These are phyloP conservation scores for Clathrospora elynae DNA, from an alignment of 2,329 filamentous ascomycete genomes.

Conservation along the genomic window DNA sequence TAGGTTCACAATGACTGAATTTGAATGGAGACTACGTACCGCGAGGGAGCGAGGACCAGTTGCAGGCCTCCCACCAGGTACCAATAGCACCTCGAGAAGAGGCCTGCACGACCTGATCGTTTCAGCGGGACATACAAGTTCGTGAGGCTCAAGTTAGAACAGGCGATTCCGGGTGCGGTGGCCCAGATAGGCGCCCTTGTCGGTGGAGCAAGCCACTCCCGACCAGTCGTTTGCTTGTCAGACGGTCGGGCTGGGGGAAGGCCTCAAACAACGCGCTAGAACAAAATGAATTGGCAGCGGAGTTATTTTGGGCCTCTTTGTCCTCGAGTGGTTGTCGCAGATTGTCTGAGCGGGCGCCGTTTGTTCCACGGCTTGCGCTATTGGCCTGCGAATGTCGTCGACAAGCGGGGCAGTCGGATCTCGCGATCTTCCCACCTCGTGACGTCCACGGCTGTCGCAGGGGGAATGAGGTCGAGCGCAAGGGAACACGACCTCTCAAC, in stretches of 20 bases:
- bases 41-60: conserved; percentile 48
- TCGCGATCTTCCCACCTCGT: conserved; percentile 30
- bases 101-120: conserved; percentile 48
- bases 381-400: conserved; percentile 33
- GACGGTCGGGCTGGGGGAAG: conserved; percentile 42
- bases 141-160: conserved; percentile 51
- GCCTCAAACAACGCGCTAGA: conserved; percentile 44
- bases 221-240: conserved; percentile 48
- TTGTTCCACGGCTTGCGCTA: conserved; percentile 47
- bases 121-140: conserved; percentile 50
- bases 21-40: conserved; percentile 46
- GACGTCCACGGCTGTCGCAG: conserved; percentile 34
- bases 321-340: conserved; percentile 40
- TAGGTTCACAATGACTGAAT: conserved; percentile 33
- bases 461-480: conserved; percentile 40
- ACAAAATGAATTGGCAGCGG: conserved; percentile 24
- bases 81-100: conserved; percentile 47
- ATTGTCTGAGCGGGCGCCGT: conserved; percentile 39
- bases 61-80: conserved; percentile 42
- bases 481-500: conserved; percentile 47
- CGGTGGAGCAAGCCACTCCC: conserved; percentile 39
- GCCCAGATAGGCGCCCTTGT: conserved; percentile 48
- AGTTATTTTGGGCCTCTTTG: conserved; percentile 39
- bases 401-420: conserved; percentile 29
- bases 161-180: conserved; percentile 41